Evolutionary conservation across 225 moss, liverwort and hornwort genomes (phyloP).

Genomic region (Bryum argenteum): DNA sequence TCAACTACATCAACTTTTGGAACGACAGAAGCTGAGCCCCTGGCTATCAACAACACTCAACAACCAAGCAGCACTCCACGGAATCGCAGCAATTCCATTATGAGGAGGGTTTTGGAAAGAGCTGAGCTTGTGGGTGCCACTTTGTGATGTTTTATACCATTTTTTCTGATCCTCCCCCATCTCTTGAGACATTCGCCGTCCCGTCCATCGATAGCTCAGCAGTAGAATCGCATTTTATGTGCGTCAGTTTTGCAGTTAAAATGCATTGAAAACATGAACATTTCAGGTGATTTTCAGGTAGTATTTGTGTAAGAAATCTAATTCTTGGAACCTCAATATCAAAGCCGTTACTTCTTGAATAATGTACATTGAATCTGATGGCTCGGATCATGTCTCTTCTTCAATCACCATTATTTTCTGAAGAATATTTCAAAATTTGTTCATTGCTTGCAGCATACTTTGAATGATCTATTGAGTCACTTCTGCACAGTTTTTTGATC

Average conservation of each 20-base stretch:
- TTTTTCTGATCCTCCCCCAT: background rate
- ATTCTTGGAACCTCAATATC: too few species aligned
- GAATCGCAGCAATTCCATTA: slow-evolving; percentile 57
- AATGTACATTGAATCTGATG: too few species aligned
- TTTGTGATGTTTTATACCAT: slow-evolving; percentile 26
- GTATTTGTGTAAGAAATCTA: background rate
- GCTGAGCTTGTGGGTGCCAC: slow-evolving; percentile 45
- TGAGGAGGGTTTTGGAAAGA: slow-evolving; percentile 52
- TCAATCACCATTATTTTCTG: too few species aligned
- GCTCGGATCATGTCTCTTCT: too few species aligned
- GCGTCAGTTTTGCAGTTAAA: background rate
- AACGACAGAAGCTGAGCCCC: slow-evolving; percentile 31
- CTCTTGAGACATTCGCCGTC: background rate
- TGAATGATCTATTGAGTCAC: too few species aligned
- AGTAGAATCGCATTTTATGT: slow-evolving; percentile 8
- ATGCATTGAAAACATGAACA: slow-evolving; percentile 15
- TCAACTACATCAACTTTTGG: slow-evolving; percentile 3
- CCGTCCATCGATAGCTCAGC: slow-evolving; percentile 10
- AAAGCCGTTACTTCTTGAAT: too few species aligned
- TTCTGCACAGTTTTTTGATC: too few species aligned
- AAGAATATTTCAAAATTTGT: too few species aligned
- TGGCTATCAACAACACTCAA: slow-evolving; percentile 41
- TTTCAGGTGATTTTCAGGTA: background rate
- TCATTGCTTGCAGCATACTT: too few species aligned
- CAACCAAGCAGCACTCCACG: slow-evolving; percentile 39